Conservation (phyloP, 2,329 filamentous ascomycete genomes). For the Amphichorda felina region DNA sequence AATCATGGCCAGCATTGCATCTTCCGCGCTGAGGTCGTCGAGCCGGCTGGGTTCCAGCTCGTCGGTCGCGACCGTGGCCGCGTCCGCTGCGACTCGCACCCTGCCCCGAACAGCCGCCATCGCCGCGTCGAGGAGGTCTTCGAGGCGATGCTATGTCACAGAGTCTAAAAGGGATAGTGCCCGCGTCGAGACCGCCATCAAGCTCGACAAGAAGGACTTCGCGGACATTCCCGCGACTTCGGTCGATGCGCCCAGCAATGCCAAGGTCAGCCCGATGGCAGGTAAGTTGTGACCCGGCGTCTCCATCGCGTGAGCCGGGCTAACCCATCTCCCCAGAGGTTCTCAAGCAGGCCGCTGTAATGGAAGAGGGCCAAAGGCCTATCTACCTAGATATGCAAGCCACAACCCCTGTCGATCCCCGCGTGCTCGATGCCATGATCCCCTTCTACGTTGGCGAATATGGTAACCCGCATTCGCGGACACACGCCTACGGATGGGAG, state of each 20-base stretch:
- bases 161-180: constrained; percentile 70
- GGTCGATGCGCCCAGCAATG: constrained; percentile 21
- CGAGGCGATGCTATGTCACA: constrained; percentile 64
- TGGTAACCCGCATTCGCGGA: constrained; percentile 93
- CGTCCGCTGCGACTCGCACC: constrained; percentile 13
- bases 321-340: constrained; percentile 39
- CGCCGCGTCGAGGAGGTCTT: constrained; percentile 9
- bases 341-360: constrained; percentile 80
- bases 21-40: constrained; percentile 63
- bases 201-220: constrained; percentile 76
- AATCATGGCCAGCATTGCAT: constrained; percentile 53
- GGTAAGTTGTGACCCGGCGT: constrained; percentile 13
- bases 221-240: constrained; percentile 34
- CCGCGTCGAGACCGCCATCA: constrained; percentile 79
- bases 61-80: constrained; percentile 15
- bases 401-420: constrained; percentile 87
- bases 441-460: constrained; percentile 89
- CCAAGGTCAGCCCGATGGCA: constrained; percentile 72
- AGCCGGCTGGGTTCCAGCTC: constrained; percentile 42
- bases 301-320: not conserved
- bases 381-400: constrained; percentile 99
- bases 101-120: constrained; percentile 16
- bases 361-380: constrained; percentile 85
- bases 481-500: constrained; percentile 98
- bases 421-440: constrained; percentile 93